Base-by-base conservation (phyloP, 169 alveolate species). In the Cryptosporidium sp. region DNA sequence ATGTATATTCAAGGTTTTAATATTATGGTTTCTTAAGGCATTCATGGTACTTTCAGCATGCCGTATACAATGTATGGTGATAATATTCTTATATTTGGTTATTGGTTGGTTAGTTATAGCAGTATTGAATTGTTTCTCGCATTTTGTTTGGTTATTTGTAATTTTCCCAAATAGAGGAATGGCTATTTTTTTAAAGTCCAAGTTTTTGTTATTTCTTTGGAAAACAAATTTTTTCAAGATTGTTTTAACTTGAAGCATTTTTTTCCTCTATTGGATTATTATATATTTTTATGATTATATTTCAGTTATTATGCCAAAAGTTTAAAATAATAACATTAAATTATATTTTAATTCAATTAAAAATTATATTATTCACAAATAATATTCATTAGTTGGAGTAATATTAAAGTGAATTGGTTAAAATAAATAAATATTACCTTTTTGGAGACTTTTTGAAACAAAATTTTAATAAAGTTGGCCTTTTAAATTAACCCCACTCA, bases 31-130 rank as follows among this genome's bases (percentile, higher is more conserved):
- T 56, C 56, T 73, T n/a, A 37, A 42, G 8, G 70, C 75, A 45
- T 80, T 80, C 12, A 60, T 39, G 12, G 70, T 29, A 42, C 89
- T 80, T n/a, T 80, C 89, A 16, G 89, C 72, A 62, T 80, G 89
- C 1, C 89, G 23, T n/a, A 80, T 26, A 1, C 72, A 61, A 51
- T 80, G 75, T 18, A 80, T 0, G 16, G 75, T 62, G 6, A 80
- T 16, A 16, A 42, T 44, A 31, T 80, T 80, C 18, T 53, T 80
- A 29, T 65, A 31, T 23, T 42, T 33, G 35, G 18, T 8, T 21
- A 12, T 56, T n/a, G 67, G 37, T 2, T 21, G 14, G 5, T 56
- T 23, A 2, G 10, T 23, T 56, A 26, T 9, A 26, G 0, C 67
- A 26, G 18, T 21, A 26, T 21, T 56, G 67, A 14, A 23, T 26